Base-by-base conservation (phyloP, 192 early-diverging fungal genomes). In the Coemansia sp. region DNA sequence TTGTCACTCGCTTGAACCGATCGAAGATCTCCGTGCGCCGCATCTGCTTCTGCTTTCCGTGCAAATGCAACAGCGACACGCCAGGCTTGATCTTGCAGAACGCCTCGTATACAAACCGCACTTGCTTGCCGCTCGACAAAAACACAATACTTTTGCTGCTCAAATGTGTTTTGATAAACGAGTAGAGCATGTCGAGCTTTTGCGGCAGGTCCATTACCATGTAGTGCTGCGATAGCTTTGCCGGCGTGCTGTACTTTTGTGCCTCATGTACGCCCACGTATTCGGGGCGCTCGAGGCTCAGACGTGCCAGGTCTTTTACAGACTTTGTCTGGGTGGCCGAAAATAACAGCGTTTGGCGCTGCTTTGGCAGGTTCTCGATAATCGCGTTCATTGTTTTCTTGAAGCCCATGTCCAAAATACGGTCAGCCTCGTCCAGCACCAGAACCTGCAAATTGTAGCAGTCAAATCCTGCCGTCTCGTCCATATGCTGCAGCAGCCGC, bases 291-390 rank as follows among this genome's bases (percentile, higher is more conserved):
- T 85, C 85, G 44, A 98, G 74, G 69, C 90, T 93, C 21, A 99
- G 83, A 14, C 97, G 78, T 5, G 94, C 95, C 57, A 99, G 69
- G 75, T 99, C 97, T 69, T 89, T 91, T 31, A 99, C 93, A 25
- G 91, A 92, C 52, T 95, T 94, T 12, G 97, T 98, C 83, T 98
- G 95, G 9, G 97, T 99, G 5, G 97, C 97, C 38, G 95, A 97
- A 60, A 99, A 99, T 49, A 99, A 74, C 64, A 98, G 82, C 2
- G 97, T 99, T 65, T 96, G 94, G 25, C 97, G 82, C 25, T 91
- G 75, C 26, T 70, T 84, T 14, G 95, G 94, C 71, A 99, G 69
- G 60, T 91, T 91, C 51, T 84, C 88, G 11, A 94, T 79, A 55
- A 94, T 91, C 17, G 92, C 92, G 63, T 94, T 94, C 55, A 94